Evolutionary conservation across 2,329 filamentous ascomycete species (phyloP).

Genomic region (Phyllosticta citribraziliensis): DNA sequence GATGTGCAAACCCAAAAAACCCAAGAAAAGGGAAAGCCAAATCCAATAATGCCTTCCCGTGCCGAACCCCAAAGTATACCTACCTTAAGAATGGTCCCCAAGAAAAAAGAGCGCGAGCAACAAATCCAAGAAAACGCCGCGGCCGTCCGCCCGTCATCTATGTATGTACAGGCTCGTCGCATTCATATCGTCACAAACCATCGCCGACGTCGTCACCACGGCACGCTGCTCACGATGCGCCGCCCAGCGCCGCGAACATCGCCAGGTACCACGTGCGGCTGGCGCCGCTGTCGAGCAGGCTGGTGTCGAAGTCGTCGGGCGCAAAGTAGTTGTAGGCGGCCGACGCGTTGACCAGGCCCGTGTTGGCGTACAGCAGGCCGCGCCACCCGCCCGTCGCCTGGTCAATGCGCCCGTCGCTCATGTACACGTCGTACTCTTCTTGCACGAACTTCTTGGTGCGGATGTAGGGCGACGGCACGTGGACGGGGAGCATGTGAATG

Average conservation of each 20-base stretch:
- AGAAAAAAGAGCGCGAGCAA: too few species aligned
- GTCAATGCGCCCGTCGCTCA: slow-evolving; percentile 56
- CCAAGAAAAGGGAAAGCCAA: too few species aligned
- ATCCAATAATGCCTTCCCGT: too few species aligned
- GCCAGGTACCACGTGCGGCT: slow-evolving; percentile 31
- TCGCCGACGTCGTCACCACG: too few species aligned
- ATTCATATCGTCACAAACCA: too few species aligned
- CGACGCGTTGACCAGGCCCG: slow-evolving; percentile 64
- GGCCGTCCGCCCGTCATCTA: too few species aligned
- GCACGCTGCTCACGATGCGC: neutral
- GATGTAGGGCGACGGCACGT: slow-evolving; percentile 60
- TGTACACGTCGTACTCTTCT: slow-evolving; percentile 67
- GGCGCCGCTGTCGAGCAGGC: slow-evolving; percentile 65
- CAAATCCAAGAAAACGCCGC: too few species aligned
- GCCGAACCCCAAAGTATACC: too few species aligned
- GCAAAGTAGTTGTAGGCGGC: slow-evolving; percentile 68
- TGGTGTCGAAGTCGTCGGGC: slow-evolving; percentile 49
- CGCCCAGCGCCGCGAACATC: slow-evolving; percentile 23
- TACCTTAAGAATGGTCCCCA: too few species aligned
- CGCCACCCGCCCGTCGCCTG: slow-evolving; percentile 68
- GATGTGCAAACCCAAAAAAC: too few species aligned
- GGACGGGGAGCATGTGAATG: slow-evolving; percentile 78
- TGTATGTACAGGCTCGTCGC: too few species aligned
- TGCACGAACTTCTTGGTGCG: slow-evolving; percentile 62
- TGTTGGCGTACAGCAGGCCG: slow-evolving; percentile 73